phyloP scores from a whole-genome alignment of 495 filamentous ascomycete species.

The Hypomontagnella monticulosa region DNA sequence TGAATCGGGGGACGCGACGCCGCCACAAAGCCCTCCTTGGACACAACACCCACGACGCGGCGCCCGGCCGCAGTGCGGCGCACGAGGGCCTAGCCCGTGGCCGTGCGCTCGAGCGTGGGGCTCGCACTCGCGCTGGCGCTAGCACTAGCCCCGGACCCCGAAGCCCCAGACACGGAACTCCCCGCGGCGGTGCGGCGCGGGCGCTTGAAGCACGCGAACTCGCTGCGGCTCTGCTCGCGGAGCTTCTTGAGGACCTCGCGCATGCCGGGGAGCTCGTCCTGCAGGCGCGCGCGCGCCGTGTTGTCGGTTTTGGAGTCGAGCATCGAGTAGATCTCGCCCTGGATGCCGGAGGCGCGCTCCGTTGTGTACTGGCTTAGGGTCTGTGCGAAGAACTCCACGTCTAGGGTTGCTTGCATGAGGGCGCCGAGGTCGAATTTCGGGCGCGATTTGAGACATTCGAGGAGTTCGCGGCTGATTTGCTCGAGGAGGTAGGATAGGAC shows the following conservation, averaged over 20 bases:
- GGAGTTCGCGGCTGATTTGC: conserved; percentile 73
- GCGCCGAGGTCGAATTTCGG: conserved; percentile 75
- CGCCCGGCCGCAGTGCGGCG: not conserved
- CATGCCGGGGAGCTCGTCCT: conserved; percentile 90
- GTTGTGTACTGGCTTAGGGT: conserved; percentile 88
- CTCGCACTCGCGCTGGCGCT: not conserved
- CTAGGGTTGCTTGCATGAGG: conserved; percentile 95
- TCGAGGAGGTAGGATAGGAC: conserved; percentile 85
- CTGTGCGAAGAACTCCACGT: conserved; percentile 96
- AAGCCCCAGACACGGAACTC: not conserved
- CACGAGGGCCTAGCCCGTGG: conserved; percentile 43
- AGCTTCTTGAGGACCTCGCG: conserved; percentile 81
- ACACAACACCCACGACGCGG: conserved; percentile 2
- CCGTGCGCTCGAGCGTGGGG: conserved; percentile 34
- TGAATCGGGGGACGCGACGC: conserved; percentile 7
- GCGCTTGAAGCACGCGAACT: conserved; percentile 84
- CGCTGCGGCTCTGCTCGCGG: conserved; percentile 80
- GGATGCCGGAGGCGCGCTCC: conserved; percentile 77
- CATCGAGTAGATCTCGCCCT: conserved; percentile 89
- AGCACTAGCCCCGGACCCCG: not conserved
- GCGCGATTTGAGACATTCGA: conserved; percentile 74
- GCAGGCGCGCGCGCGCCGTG: conserved; percentile 78
- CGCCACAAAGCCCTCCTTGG: not conserved
- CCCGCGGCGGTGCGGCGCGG: conserved; percentile 36
- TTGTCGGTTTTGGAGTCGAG: conserved; percentile 87